phyloP scores from a whole-genome alignment of 1,284 basidiomycete species.

The Ganoderma lucidum region DNA sequence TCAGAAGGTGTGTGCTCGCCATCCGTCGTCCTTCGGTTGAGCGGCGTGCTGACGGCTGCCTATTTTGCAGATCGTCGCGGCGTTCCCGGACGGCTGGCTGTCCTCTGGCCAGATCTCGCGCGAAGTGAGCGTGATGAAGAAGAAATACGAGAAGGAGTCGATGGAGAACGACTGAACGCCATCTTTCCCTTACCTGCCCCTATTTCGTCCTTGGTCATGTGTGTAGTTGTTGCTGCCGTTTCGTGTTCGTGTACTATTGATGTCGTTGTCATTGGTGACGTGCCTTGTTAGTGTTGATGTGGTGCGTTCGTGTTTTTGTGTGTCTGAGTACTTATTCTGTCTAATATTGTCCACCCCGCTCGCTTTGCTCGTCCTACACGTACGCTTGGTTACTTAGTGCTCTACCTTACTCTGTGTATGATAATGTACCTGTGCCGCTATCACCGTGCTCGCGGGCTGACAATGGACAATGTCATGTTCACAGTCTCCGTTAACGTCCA shows the following conservation, averaged over 20 bases:
- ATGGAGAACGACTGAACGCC: slow-evolving; percentile 56
- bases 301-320: not conserved
- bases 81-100: slow-evolving; percentile 82
- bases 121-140: slow-evolving; percentile 82
- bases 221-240: not conserved
- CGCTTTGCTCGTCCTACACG: slow-evolving; percentile 18
- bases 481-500: not conserved
- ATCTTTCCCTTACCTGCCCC: not conserved
- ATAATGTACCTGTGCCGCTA: slow-evolving; percentile 22
- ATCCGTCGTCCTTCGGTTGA: not conserved
- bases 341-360: slow-evolving; percentile 23
- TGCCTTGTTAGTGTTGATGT: not conserved
- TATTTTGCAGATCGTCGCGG: slow-evolving; percentile 65
- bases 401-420: slow-evolving; percentile 27
- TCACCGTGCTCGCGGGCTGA: not conserved
- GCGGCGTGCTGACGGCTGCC: not conserved
- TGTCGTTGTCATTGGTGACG: not conserved
- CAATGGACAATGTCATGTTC: not conserved
- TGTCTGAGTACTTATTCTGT: slow-evolving; percentile 28
- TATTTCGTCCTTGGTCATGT: not conserved
- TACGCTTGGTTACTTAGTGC: slow-evolving; percentile 31
- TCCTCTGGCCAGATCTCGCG: slow-evolving; percentile 55
- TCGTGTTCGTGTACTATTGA: not conserved
- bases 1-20: slow-evolving; percentile 60
- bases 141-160: slow-evolving; percentile 71